Base-by-base conservation (phyloP, 2,329 filamentous ascomycete genomes). In the Teratosphaeria viscida region DNA sequence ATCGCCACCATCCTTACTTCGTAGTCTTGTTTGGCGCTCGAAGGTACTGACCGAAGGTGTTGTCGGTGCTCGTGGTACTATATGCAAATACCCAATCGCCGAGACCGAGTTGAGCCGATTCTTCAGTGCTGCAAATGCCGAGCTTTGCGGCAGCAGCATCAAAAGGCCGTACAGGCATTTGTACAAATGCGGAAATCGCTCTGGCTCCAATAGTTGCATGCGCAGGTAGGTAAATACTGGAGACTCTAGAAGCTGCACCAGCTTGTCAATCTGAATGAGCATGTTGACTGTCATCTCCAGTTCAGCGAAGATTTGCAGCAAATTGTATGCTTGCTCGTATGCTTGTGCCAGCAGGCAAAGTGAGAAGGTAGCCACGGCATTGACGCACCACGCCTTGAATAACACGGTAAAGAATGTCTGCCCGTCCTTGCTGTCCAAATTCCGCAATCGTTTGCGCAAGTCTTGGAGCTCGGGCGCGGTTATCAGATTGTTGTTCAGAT, bases 271-370 rank as follows among this genome's bases (percentile, higher is more conserved):
- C 73, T 99, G 95, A 52, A 99, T 99, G 59, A 99, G 83, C 75
- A 96, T 95, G 68, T 96, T 96, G 67, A 99, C 94, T 0, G 92
- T 97, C 90, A 99, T 97, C 73, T 99, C 94, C 55, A 99, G 80
- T 69, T 99, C 94, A 61, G 90, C 94, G 89, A 99, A 96, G 55
- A 97, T 94, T 71, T 96, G 92, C 19, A 99, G 79, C 16, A 99
- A 80, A 71, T 97, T 90, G 70, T 97, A 99, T 11, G 94, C 94
- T 72, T 97, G 95, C 72, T 99, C 94, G 71, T 99, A 99, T 12
- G 92, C 94, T 75, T 99, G 94, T 1, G 94, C 94, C 57, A 99
- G 85, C 35, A 99, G 80, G 71, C 94, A 99, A 3, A 99, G 79
- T 2, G 92, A 97, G 74, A 99, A 99, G 0, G 94, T 97, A 7